These are phyloP conservation scores for Sporisorium iseilematis-ciliati DNA, from an alignment of 1,284 basidiomycete species.

Conservation along the genomic window DNA sequence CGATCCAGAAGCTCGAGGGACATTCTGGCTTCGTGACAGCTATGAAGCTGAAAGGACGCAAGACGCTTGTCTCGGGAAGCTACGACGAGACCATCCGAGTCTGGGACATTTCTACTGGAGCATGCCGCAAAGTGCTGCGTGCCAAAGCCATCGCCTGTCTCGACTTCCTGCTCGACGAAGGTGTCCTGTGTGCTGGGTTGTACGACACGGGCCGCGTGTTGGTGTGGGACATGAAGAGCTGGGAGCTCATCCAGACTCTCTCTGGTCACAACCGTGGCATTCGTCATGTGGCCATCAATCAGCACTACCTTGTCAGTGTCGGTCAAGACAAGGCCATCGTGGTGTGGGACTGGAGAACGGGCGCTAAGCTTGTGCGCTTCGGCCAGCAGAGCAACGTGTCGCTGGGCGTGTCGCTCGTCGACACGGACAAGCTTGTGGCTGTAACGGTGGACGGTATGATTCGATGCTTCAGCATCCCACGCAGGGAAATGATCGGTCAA, in stretches of 20 bases:
- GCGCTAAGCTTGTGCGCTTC: slow-evolving; percentile 87
- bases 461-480: slow-evolving; percentile 86
- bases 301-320: slow-evolving; percentile 85
- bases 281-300: slow-evolving; percentile 85
- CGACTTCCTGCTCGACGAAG: slow-evolving; percentile 84
- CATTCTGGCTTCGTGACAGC: slow-evolving; percentile 91
- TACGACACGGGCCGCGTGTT: slow-evolving; percentile 81
- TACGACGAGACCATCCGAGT: slow-evolving; percentile 78
- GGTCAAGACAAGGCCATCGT: slow-evolving; percentile 90
- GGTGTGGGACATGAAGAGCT: slow-evolving; percentile 46
- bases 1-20: slow-evolving; percentile 80
- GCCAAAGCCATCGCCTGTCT: slow-evolving; percentile 91
- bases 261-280: slow-evolving; percentile 77
- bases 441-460: slow-evolving; percentile 93
- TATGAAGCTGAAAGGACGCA: slow-evolving; percentile 77
- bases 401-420: slow-evolving; percentile 86
- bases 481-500: slow-evolving; percentile 88
- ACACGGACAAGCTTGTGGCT: slow-evolving; percentile 78
- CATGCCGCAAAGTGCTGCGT: slow-evolving; percentile 81
- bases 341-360: slow-evolving; percentile 78
- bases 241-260: slow-evolving; percentile 75
- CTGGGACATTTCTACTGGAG: slow-evolving; percentile 74
- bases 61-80: slow-evolving; percentile 81
- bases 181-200: slow-evolving; percentile 90
- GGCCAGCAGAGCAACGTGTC: slow-evolving; percentile 93